Evolutionary conservation across 805 yeast species (phyloP).

Genomic region (Allodekkera sacchari): DNA sequence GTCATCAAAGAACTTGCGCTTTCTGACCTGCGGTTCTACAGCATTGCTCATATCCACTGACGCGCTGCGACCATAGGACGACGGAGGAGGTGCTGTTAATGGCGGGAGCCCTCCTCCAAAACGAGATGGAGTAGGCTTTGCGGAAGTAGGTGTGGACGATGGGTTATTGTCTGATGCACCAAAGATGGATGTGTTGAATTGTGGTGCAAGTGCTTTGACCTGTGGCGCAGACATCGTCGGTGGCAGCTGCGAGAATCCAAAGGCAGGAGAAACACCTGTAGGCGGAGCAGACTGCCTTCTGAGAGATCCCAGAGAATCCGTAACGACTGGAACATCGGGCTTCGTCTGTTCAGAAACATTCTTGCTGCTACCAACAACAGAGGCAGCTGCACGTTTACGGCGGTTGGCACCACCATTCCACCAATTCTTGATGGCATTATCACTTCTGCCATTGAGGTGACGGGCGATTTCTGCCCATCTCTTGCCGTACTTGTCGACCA

Average conservation of each 20-base stretch:
- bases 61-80: constrained; percentile 3
- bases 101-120: not conserved
- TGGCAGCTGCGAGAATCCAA: not conserved
- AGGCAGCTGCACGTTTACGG: constrained; percentile 44
- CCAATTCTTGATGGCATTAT: constrained; percentile 90
- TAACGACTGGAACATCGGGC: not conserved
- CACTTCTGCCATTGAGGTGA: constrained; percentile 80
- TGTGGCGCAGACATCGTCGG: constrained; percentile 2
- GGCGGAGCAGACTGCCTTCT: too few relatives aligned
- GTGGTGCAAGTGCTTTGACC: constrained; percentile 6
- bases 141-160: not conserved
- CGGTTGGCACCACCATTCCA: constrained; percentile 94
- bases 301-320: constrained; percentile 1
- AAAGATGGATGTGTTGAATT: constrained; percentile 11
- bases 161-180: constrained; percentile 2
- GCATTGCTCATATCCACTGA: constrained; percentile 3
- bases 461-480: constrained; percentile 93
- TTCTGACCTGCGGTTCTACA: constrained; percentile 14
- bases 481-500: constrained; percentile 75
- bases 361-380: constrained; percentile 74
- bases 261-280: too few relatives aligned
- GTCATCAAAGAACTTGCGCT: constrained; percentile 21
- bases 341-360: constrained; percentile 27
- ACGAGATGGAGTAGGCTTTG: not conserved
- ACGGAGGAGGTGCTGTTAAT: not conserved